Evolutionary conservation across 2,329 filamentous ascomycete species (phyloP), one percentile per base, ranked within the genome.

Genomic region (Paecilomyces dactylethromorphus): DNA sequence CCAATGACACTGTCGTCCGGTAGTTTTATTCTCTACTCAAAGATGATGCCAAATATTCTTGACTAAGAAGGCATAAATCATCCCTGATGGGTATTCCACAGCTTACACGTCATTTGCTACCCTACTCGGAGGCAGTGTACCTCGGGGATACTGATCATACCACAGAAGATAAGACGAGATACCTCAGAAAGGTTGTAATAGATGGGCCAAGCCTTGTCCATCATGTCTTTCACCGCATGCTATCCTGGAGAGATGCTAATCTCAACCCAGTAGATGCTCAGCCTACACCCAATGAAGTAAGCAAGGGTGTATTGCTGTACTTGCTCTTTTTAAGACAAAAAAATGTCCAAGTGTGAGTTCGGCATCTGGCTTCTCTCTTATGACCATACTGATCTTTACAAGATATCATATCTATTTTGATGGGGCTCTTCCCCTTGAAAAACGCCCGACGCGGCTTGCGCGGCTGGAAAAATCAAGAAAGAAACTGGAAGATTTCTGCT

Each of bases 191-290:
- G 52, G 73, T 82, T 15, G 78, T 86, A 52, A 84, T 96, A 58
- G 92, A 96, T 69, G 92, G 91, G 0, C 91, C 92, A 3, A 87
- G 86, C 1, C 76, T 96, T 26, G 89, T 91, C 1, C 89, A 93
- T 70, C 83, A 90, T 70, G 78, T 92, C 49, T 85, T 89, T 60
- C 78, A 85, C 55, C 74, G 84, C 18, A 82, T 86, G 58, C 75
- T 84, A 51, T 70, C 67, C 3, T 71, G 73, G 58, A 72, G 71
- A 59, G 65, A 71, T 29, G 59, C 60, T 18, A 67, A 71, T 21
- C 73, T 72, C 45, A 81, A 80, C 66, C 78, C 79, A 54, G 75
- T 84, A 45, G 78, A 83, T 54, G 70, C 75, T 12, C 78, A 83
- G 31, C 85, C 87, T 4, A 81, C 84, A 0, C 91, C 92, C 72